Conservation (phyloP, 108 stramenopile species). For the Cyclotella atomus region DNA sequence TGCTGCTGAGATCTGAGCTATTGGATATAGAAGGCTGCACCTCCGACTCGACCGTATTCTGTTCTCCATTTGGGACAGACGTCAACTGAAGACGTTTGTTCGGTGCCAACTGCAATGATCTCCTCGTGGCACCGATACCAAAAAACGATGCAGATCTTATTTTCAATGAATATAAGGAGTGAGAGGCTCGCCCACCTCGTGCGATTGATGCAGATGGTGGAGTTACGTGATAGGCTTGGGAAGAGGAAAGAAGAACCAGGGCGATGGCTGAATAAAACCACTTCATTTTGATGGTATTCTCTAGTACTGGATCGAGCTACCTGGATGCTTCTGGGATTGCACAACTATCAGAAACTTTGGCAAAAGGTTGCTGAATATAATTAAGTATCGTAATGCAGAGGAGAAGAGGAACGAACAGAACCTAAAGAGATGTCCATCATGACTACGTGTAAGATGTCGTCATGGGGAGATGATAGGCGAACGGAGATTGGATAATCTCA, state of each 20-base stretch:
- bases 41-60: conserved; percentile 31
- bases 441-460: too few relatives aligned
- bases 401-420: too few relatives aligned
- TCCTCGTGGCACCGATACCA: conserved; percentile 4
- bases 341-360: too few relatives aligned
- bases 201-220: neutral
- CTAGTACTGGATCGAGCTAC: too few relatives aligned
- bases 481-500: too few relatives aligned
- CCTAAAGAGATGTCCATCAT: too few relatives aligned
- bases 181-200: neutral
- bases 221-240: conserved; percentile 2
- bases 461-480: too few relatives aligned
- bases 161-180: conserved; percentile 4
- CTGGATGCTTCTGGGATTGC: too few relatives aligned
- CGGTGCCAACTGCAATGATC: conserved; percentile 3
- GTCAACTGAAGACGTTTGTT: conserved; percentile 4
- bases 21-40: neutral
- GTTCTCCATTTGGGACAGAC: neutral
- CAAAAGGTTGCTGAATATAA: too few relatives aligned
- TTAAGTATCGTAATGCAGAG: too few relatives aligned
- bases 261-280: neutral
- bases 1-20: neutral
- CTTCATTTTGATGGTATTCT: neutral
- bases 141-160: conserved; percentile 7
- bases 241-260: neutral